A percentile compares a stretch with the other conserved stretches of the same genome.
phyloP scores from a whole-genome alignment of 1,139 yeast genomes.

The Pichia sp. region DNA sequence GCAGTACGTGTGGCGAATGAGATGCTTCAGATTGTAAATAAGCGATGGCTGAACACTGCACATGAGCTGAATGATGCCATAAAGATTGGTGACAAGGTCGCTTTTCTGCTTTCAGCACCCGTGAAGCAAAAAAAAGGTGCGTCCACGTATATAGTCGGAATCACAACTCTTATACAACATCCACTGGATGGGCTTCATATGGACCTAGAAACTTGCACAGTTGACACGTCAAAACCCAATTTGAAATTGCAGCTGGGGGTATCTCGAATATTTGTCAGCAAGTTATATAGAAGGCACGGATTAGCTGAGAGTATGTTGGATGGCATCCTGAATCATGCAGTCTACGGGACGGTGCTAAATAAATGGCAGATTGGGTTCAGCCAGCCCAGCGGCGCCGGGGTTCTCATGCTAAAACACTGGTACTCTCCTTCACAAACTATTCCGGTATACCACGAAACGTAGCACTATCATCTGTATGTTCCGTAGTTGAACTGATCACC shows the following conservation, averaged over 20 bases:
- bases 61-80: neutral
- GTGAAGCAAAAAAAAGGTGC: neutral
- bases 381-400: slow-evolving; percentile 63
- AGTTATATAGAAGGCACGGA: slow-evolving; percentile 44
- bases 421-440: slow-evolving; percentile 43
- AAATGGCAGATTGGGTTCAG: slow-evolving; percentile 53
- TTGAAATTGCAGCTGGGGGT: slow-evolving; percentile 39
- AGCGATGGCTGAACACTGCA: neutral
- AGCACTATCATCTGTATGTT: neutral
- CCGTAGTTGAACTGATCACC: neutral
- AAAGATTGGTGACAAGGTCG: neutral
- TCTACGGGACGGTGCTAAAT: slow-evolving; percentile 45
- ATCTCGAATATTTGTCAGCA: slow-evolving; percentile 60
- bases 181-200: slow-evolving; percentile 38
- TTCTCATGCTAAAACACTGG: slow-evolving; percentile 43
- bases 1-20: neutral
- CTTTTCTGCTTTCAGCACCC: neutral
- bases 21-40: neutral
- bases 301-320: slow-evolving; percentile 40
- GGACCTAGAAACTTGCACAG: slow-evolving; percentile 30
- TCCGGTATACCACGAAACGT: slow-evolving; percentile 38
- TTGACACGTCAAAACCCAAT: slow-evolving; percentile 29
- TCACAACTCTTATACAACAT: neutral
- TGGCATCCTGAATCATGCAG: slow-evolving; percentile 33
- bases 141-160: neutral